Percentiles rank a stretch among this genome's conserved stretches.
phyloP scores from a whole-genome alignment of 2,329 filamentous ascomycete species.

The Stemphylium beticola region DNA sequence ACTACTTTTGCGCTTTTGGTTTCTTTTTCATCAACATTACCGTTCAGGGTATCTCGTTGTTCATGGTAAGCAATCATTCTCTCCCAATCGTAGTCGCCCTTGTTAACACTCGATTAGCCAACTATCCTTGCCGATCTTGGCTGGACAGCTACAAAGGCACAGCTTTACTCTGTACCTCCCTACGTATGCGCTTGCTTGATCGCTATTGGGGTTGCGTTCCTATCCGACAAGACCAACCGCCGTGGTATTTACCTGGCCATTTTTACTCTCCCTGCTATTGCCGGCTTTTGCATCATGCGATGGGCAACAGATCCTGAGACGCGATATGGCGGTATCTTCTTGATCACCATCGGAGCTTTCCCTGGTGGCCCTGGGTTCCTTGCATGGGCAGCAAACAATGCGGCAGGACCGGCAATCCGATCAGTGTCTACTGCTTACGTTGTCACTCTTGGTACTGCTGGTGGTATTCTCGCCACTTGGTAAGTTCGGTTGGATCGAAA shows the following conservation, averaged over 20 bases:
- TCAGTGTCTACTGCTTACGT: slow-evolving; percentile 64
- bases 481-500: slow-evolving; percentile 13
- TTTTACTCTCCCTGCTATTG: slow-evolving; percentile 52
- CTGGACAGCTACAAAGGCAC: slow-evolving; percentile 47
- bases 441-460: slow-evolving; percentile 70
- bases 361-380: slow-evolving; percentile 65
- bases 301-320: slow-evolving; percentile 64
- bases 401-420: slow-evolving; percentile 62
- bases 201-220: slow-evolving; percentile 45
- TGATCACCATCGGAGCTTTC: slow-evolving; percentile 63
- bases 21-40: slow-evolving; percentile 67
- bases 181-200: slow-evolving; percentile 48
- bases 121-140: slow-evolving; percentile 48
- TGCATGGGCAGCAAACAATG: slow-evolving; percentile 66
- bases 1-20: slow-evolving; percentile 63
- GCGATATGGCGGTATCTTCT: slow-evolving; percentile 61
- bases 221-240: slow-evolving; percentile 47
- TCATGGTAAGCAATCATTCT: slow-evolving; percentile 39
- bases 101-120: slow-evolving; percentile 29
- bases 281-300: slow-evolving; percentile 61
- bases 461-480: slow-evolving; percentile 64
- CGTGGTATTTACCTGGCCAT: slow-evolving; percentile 47
- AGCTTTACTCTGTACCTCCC: slow-evolving; percentile 49
- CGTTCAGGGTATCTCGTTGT: slow-evolving; percentile 56
- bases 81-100: background rate